phyloP scores from a whole-genome alignment of 2,329 filamentous ascomycete species.

The Metarhizium sp. region DNA sequence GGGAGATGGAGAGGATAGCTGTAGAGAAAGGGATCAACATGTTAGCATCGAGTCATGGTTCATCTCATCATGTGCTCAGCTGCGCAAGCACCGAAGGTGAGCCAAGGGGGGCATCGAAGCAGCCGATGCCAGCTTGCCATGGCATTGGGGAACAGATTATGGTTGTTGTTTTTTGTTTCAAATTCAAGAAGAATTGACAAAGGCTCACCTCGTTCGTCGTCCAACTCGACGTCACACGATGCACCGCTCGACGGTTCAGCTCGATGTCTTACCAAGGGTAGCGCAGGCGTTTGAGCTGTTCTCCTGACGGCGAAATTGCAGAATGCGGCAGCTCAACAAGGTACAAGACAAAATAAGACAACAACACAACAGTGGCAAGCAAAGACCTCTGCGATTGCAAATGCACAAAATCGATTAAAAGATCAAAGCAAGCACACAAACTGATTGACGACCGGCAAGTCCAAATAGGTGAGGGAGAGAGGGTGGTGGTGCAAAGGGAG shows the following conservation, averaged over 20 bases:
- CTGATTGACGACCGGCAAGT: constrained; percentile 3
- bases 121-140: no score
- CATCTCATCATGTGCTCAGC: not conserved
- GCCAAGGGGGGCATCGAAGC: no score
- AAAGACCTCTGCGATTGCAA: not conserved
- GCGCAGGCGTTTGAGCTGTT: not conserved
- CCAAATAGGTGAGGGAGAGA: not conserved
- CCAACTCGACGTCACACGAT: not conserved
- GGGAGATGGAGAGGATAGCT: not conserved
- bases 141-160: no score
- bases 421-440: not conserved
- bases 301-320: not conserved
- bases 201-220: constrained; percentile 4
- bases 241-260: constrained; percentile 1
- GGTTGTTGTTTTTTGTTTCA: no score
- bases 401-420: not conserved
- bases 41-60: not conserved
- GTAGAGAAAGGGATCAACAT: no score
- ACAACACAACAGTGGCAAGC: not conserved
- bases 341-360: not conserved
- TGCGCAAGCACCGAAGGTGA: not conserved
- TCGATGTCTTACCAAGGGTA: constrained; percentile 1
- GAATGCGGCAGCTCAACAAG: not conserved
- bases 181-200: not conserved
- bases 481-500: constrained; percentile 2